These are phyloP conservation scores for Hemerocallis citrina DNA, from an alignment of 106 monocot genomes.

Conservation along the genomic window DNA sequence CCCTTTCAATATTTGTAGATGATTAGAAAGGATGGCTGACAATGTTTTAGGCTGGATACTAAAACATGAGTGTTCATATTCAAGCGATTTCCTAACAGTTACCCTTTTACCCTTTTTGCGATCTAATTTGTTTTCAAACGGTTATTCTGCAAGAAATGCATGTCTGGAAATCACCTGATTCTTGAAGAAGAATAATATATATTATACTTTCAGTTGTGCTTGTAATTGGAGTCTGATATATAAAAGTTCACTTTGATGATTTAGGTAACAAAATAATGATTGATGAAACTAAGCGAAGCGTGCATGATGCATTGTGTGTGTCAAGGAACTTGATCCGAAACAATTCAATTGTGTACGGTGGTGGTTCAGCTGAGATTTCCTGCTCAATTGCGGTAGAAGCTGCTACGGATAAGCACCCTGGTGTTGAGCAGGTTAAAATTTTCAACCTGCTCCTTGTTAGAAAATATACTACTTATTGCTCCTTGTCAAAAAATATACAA, in stretches of 20 bases:
- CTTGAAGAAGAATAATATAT: background rate
- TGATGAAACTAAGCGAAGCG: conserved; percentile 90
- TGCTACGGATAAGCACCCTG: conserved; percentile 81
- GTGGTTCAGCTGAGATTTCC: conserved; percentile 97
- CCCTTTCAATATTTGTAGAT: no score
- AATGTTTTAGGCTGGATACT: no score
- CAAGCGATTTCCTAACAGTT: background rate
- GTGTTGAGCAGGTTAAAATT: conserved; percentile 79
- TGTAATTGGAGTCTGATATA: no score
- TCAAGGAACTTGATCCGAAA: conserved; percentile 92
- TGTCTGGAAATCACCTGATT: no score
- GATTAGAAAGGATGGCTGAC: no score
- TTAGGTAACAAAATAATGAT: conserved; percentile 98
- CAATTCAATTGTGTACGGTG: conserved; percentile 97
- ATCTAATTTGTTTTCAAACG: no score
- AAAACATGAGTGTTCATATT: background rate
- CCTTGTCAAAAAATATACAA: background rate
- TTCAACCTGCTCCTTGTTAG: background rate
- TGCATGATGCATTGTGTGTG: conserved; percentile 96
- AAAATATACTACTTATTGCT: no score
- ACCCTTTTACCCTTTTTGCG: no score
- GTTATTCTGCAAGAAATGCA: no score
- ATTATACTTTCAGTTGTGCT: background rate
- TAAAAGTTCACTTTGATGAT: background rate
- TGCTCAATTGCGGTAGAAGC: conserved; percentile 92